Evolutionary conservation across 208 protist species (phyloP).

Genomic region (Kentomonas sorsogonicus): DNA sequence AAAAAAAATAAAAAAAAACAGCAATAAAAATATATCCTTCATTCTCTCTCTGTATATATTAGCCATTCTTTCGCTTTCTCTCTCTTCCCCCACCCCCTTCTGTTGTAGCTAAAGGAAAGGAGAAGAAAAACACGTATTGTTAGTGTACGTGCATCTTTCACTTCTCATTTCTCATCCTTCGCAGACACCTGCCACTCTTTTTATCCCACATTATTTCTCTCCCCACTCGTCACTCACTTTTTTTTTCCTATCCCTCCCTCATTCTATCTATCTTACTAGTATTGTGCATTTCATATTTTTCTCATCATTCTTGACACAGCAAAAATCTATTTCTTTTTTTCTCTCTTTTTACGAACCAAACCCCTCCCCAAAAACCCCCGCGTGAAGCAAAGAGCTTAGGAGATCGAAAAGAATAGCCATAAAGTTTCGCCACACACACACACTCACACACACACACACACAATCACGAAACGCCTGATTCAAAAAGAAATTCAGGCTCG

Average conservation of each 20-base stretch:
- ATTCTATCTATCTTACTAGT: background rate
- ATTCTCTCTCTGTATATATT: background rate
- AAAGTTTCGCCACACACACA: too few relatives aligned
- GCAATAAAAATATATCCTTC: background rate
- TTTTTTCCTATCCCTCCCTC: constrained; percentile 1
- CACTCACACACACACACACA: too few relatives aligned
- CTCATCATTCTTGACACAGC: constrained; percentile 1
- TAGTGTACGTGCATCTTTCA: too few relatives aligned
- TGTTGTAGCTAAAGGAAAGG: background rate
- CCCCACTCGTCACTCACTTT: constrained; percentile 1
- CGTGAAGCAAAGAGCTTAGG: too few relatives aligned
- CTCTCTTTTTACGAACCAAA: too few relatives aligned
- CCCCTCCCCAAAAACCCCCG: too few relatives aligned
- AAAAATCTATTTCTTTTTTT: background rate
- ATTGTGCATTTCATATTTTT: background rate
- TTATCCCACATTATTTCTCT: constrained; percentile 9
- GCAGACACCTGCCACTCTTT: too few relatives aligned
- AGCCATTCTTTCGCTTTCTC: constrained; percentile 1
- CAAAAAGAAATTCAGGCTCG: too few relatives aligned
- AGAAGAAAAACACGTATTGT: background rate
- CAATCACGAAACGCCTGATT: too few relatives aligned
- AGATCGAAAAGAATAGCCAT: too few relatives aligned
- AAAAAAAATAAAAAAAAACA: too few relatives aligned
- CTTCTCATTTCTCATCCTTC: too few relatives aligned
- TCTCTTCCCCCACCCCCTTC: constrained; percentile 1